A percentile compares a stretch with the other conserved stretches of the same genome.
Evolutionary conservation across 371 early-diverging fungal genomes (phyloP).

Genomic region (Apophysomyces sp.): DNA sequence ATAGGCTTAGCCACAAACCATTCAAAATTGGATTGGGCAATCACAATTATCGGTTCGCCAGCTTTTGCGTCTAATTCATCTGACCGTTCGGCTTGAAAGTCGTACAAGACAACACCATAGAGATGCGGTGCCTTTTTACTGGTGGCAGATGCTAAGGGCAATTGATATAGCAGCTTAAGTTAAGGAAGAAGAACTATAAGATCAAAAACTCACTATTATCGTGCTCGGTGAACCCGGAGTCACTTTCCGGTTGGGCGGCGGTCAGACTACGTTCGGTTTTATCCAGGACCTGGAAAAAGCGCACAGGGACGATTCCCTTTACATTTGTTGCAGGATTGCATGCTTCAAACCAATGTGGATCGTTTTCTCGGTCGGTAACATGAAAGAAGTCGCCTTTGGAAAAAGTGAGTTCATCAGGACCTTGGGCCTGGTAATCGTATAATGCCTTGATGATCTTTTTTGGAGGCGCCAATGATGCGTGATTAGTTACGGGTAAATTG

Average conservation of each 20-base stretch:
- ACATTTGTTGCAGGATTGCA: constrained; percentile 74
- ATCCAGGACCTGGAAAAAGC: constrained; percentile 74
- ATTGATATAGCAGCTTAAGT: background rate
- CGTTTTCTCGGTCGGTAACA: constrained; percentile 71
- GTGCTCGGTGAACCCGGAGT: background rate
- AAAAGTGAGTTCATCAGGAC: constrained; percentile 72
- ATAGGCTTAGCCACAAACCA: constrained; percentile 80
- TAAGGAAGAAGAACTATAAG: background rate
- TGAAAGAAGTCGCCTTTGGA: constrained; percentile 83
- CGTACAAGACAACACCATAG: constrained; percentile 70
- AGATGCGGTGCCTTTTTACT: constrained; percentile 29
- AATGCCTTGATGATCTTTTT: constrained; percentile 81
- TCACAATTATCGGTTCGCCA: constrained; percentile 71
- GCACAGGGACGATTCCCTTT: constrained; percentile 75
- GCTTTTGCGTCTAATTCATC: constrained; percentile 70
- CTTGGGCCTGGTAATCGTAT: constrained; percentile 63
- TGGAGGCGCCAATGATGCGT: constrained; percentile 49
- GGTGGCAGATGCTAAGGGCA: background rate
- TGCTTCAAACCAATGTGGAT: constrained; percentile 73
- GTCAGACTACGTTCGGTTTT: constrained; percentile 28
- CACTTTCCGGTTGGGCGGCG: background rate
- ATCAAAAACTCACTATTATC: background rate
- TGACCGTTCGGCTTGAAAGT: constrained; percentile 68
- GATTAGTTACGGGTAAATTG: constrained; percentile 14
- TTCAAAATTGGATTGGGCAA: constrained; percentile 74